Conservation (phyloP, 257 asterid species). For the Scutellaria minor region DNA sequence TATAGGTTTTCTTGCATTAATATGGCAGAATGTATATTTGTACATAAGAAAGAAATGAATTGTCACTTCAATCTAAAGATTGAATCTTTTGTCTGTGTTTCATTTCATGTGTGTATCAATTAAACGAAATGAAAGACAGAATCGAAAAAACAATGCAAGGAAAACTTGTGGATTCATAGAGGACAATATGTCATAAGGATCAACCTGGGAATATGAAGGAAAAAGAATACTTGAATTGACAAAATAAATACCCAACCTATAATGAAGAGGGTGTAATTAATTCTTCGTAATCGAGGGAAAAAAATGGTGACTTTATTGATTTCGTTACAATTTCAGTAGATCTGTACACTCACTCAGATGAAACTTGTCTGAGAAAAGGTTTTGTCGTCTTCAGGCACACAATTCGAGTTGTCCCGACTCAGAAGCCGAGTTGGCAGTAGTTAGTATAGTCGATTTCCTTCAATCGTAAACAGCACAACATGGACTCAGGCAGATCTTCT, state of each 20-base stretch:
- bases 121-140: background rate
- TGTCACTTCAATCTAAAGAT: no score
- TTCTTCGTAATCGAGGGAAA: constrained; percentile 25
- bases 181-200: constrained; percentile 15
- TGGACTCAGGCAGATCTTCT: constrained; percentile 85
- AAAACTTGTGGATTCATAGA: constrained; percentile 12
- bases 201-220: constrained; percentile 19
- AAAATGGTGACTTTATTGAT: constrained; percentile 17
- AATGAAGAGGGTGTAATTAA: constrained; percentile 7
- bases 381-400: background rate
- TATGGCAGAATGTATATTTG: background rate
- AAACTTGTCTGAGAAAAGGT: no score
- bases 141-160: background rate
- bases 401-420: constrained; percentile 34
- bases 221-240: constrained; percentile 7
- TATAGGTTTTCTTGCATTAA: background rate
- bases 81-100: no score
- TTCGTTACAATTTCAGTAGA: constrained; percentile 31
- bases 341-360: constrained; percentile 46
- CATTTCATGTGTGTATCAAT: background rate
- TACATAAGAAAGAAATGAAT: no score
- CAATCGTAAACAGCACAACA: constrained; percentile 77
- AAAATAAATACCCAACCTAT: constrained; percentile 25
- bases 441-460: constrained; percentile 73
- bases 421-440: constrained; percentile 61